Percentiles rank a stretch among this genome's conserved stretches.
These are phyloP conservation scores for Capronia americana DNA, from an alignment of 2,329 filamentous ascomycete species.

Conservation along the genomic window DNA sequence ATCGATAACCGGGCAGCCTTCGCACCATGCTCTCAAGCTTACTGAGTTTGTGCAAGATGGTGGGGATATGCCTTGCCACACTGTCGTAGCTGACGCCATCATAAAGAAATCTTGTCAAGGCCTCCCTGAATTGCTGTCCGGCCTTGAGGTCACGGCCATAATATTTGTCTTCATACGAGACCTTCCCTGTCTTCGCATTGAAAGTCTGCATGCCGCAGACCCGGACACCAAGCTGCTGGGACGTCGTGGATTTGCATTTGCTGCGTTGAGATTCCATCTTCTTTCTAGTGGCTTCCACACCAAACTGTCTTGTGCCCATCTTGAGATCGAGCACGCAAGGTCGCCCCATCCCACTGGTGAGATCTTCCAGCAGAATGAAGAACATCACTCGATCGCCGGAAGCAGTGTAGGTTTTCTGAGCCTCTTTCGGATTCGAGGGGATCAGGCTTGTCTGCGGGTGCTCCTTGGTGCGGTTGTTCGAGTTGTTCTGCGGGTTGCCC, in stretches of 20 bases:
- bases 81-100: constrained; percentile 83
- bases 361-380: constrained; percentile 90
- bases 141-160: constrained; percentile 88
- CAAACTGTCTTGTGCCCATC: constrained; percentile 98
- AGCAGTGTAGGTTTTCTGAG: constrained; percentile 56
- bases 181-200: constrained; percentile 81
- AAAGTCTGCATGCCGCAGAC: constrained; percentile 97
- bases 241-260: constrained; percentile 93
- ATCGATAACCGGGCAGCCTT: constrained; percentile 81
- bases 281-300: constrained; percentile 86
- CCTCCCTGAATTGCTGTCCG: constrained; percentile 85
- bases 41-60: constrained; percentile 81
- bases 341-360: constrained; percentile 94
- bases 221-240: constrained; percentile 85
- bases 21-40: constrained; percentile 83
- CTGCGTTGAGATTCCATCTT: constrained; percentile 91
- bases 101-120: constrained; percentile 86
- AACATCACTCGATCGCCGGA: constrained; percentile 77
- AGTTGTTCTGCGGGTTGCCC: not conserved
- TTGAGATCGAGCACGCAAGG: constrained; percentile 98
- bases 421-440: constrained; percentile 78
- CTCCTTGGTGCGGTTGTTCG: constrained; percentile 2
- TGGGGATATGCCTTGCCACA: constrained; percentile 84
- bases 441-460: constrained; percentile 18
- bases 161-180: constrained; percentile 98